phyloP scores from a whole-genome alignment of 2,329 filamentous ascomycete genomes.

The Neofusicoccum cordaticola region DNA sequence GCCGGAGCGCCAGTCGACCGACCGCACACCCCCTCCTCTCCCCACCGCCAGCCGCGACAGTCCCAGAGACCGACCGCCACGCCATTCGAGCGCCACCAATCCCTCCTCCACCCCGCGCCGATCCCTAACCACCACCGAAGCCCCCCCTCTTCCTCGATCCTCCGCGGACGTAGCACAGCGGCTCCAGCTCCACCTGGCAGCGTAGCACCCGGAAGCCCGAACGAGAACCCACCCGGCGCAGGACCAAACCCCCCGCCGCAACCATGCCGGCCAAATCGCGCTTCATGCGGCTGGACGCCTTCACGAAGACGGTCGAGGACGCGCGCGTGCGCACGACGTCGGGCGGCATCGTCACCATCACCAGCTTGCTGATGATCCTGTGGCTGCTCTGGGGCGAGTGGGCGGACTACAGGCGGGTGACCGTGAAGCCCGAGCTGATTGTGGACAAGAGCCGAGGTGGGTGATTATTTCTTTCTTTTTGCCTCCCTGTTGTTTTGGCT shows the following conservation, averaged over 20 bases:
- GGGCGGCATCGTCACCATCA: slow-evolving; percentile 90
- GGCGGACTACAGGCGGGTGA: slow-evolving; percentile 82
- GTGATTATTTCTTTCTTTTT: slow-evolving; percentile 22
- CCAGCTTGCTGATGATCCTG: slow-evolving; percentile 81
- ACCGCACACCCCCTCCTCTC: not conserved
- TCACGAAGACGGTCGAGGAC: slow-evolving; percentile 98
- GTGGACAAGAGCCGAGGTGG: slow-evolving; percentile 94
- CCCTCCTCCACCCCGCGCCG: too few species aligned
- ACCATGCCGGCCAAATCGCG: slow-evolving; percentile 85
- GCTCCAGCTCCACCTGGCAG: too few species aligned
- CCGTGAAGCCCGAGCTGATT: slow-evolving; percentile 86
- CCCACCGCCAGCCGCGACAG: not conserved
- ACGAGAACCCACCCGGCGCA: not conserved
- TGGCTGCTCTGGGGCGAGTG: slow-evolving; percentile 95
- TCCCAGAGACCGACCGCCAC: not conserved
- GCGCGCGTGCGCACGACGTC: slow-evolving; percentile 93
- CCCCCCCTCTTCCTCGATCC: too few species aligned
- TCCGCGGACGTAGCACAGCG: too few species aligned
- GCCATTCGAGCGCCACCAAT: too few species aligned
- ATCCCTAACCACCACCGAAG: too few species aligned
- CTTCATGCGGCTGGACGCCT: slow-evolving; percentile 95
- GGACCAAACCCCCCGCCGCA: not conserved
- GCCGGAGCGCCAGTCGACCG: not conserved
- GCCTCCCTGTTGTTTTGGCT: not conserved
- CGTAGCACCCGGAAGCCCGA: too few species aligned